Percentiles rank a stretch among this genome's conserved stretches.
Evolutionary conservation across 305 asterid species (phyloP).

Genomic region (Plantago coronopus): DNA sequence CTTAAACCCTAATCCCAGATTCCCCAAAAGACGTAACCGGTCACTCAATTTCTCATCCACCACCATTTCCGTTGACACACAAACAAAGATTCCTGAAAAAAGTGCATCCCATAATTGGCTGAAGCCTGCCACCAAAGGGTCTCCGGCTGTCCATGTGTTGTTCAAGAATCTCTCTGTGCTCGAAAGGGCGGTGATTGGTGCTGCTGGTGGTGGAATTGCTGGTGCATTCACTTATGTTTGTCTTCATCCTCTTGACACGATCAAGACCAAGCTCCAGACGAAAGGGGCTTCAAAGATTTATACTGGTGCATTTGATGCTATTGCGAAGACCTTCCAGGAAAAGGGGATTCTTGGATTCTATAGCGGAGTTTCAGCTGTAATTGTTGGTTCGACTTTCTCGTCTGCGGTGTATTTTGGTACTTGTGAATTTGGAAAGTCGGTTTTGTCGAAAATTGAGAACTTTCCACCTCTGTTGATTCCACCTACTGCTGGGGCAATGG

Average conservation of each 20-base stretch:
- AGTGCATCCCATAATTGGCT: slow-evolving; percentile 39
- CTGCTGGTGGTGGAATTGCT: slow-evolving; percentile 83
- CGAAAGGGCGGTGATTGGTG: slow-evolving; percentile 78
- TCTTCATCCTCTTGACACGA: slow-evolving; percentile 84
- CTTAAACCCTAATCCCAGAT: slow-evolving; percentile 28
- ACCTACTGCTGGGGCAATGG: slow-evolving; percentile 98
- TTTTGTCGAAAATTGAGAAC: slow-evolving; percentile 50
- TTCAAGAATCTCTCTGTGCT: slow-evolving; percentile 73
- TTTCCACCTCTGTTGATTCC: slow-evolving; percentile 76
- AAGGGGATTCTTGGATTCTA: slow-evolving; percentile 85
- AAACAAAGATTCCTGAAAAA: slow-evolving; percentile 28
- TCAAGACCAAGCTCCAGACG: slow-evolving; percentile 94
- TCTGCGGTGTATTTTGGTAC: slow-evolving; percentile 98
- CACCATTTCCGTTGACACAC: slow-evolving; percentile 43
- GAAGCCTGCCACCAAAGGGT: slow-evolving; percentile 59
- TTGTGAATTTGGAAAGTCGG: slow-evolving; percentile 89
- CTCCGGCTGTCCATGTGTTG: slow-evolving; percentile 54
- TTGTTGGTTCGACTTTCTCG: slow-evolving; percentile 88
- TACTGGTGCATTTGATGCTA: slow-evolving; percentile 69
- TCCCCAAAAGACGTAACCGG: slow-evolving; percentile 24
- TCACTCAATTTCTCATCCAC: slow-evolving; percentile 53
- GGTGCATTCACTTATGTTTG: slow-evolving; percentile 95
- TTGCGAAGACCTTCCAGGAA: slow-evolving; percentile 66
- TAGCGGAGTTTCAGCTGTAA: slow-evolving; percentile 88
- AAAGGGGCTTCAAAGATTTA: slow-evolving; percentile 87